Base-by-base conservation (phyloP, 2,329 filamentous ascomycete genomes). In the Pyrenochaeta sp. region DNA sequence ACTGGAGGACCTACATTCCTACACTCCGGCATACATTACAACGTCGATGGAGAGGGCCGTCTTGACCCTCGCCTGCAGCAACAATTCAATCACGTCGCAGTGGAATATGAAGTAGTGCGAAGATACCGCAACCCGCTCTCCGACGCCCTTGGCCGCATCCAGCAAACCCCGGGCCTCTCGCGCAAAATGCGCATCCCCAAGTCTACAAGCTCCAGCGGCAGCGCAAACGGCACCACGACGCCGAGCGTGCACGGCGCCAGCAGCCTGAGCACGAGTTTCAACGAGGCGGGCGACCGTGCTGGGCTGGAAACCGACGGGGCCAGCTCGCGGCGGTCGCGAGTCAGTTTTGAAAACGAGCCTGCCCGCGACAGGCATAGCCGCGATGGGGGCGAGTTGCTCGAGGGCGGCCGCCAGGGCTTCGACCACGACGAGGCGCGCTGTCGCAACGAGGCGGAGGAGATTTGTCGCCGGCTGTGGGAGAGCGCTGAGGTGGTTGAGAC, bases 41-140 rank as follows among this genome's bases (percentile, higher is more conserved):
- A 65, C 51, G 48, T 59, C 6, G 63, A 58, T 20, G 65, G 61
- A 32, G 71, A 72, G 34, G 66, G 67, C 6, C 64, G 70, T 73
- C 80, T 64, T 11, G 85, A 89, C 58, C 85, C 85, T 1, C 79
- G 86, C 4, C 77, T 88, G 19, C 77, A 80, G 58, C 81, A 83
- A 63, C 78, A 87, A 35, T 79, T 89, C 40, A 86, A 89, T 64
- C 80, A 84, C 32, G 87, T 86, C 1, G 84, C 84, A 11, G 81
- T 87, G 69, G 87, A 90, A 62, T 90, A 89, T 65, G 77, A 85
- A n/a, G 86, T 89, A 7, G 85, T 90, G 22, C 80, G 86, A 40
- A 78, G 87, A 30, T 87, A 87, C 62, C 85, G 88, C 60, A 88
- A 89, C 56, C 86, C 87, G 0, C 77, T 90, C 13, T 82, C 81